Percentiles rank a stretch among this genome's conserved stretches.
Conservation (phyloP, 129 eudicot species). For the Lactuca sativa region DNA sequence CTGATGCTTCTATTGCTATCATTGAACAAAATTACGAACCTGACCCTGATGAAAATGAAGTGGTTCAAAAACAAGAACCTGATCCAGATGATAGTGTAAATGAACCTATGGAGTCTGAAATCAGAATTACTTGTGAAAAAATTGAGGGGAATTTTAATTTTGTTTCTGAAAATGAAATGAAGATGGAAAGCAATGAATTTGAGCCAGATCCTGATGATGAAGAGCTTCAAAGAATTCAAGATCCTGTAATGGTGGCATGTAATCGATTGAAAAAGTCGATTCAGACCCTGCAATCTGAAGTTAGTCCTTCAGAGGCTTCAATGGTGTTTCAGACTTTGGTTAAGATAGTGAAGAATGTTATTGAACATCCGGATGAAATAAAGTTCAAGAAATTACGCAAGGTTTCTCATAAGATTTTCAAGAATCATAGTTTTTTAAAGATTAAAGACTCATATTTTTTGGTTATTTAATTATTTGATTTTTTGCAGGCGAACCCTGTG, state of each 20-base stretch:
- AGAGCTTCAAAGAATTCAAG: conserved; percentile 78
- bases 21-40: conserved; percentile 4
- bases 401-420: conserved; percentile 38
- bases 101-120: conserved; percentile 42
- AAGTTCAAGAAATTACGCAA: conserved; percentile 79
- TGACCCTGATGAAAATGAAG: conserved; percentile 10
- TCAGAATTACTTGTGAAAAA: conserved; percentile 26
- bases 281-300: conserved; percentile 63
- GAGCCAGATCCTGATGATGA: conserved; percentile 60
- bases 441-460: not conserved
- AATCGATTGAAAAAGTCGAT: conserved; percentile 63
- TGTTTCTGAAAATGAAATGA: conserved; percentile 16
- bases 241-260: conserved; percentile 61
- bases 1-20: conserved; percentile 4
- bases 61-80: conserved; percentile 28
- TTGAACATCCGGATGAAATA: conserved; percentile 75
- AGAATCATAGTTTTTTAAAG: not conserved
- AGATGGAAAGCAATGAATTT: conserved; percentile 33
- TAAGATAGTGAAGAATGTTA: conserved; percentile 78
- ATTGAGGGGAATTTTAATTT: conserved; percentile 32
- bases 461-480: not conserved
- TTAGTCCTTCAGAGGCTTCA: conserved; percentile 44
- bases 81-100: conserved; percentile 44
- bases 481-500: conserved; percentile 72
- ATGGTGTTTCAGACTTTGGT: conserved; percentile 63